Conservation (phyloP, 257 asterid species). For the Solanum pimpinellifolium region DNA sequence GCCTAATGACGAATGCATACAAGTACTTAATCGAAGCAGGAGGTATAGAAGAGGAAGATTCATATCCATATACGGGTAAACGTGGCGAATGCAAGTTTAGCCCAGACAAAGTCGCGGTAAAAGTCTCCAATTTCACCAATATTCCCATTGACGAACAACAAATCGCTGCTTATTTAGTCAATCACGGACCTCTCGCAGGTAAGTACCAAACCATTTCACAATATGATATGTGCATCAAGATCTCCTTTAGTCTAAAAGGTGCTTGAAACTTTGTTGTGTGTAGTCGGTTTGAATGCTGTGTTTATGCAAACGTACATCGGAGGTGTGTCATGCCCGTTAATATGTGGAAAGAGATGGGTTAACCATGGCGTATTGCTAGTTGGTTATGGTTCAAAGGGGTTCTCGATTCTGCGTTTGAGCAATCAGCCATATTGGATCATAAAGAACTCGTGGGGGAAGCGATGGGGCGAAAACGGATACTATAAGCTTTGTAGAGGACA, state of each 20-base stretch:
- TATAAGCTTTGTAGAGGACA: slow-evolving; percentile 56
- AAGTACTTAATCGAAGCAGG: slow-evolving; percentile 61
- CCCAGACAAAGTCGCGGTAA: slow-evolving; percentile 38
- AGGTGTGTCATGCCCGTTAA: slow-evolving; percentile 78
- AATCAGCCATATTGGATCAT: slow-evolving; percentile 72
- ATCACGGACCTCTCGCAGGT: slow-evolving; percentile 78
- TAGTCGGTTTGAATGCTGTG: slow-evolving; percentile 70
- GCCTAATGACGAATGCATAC: slow-evolving; percentile 86
- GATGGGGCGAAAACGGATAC: slow-evolving; percentile 77
- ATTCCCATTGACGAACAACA: slow-evolving; percentile 48
- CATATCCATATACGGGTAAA: slow-evolving; percentile 67
- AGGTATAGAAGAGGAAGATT: slow-evolving; percentile 54
- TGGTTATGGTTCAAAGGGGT: slow-evolving; percentile 70
- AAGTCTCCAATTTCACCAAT: slow-evolving; percentile 39
- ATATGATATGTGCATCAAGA: background rate
- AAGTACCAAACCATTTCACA: background rate
- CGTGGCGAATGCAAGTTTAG: slow-evolving; percentile 52
- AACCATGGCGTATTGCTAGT: slow-evolving; percentile 76
- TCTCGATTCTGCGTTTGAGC: slow-evolving; percentile 53
- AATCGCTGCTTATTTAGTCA: slow-evolving; percentile 60
- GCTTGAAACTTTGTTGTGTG: background rate
- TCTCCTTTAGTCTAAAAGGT: background rate
- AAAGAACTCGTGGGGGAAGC: slow-evolving; percentile 84
- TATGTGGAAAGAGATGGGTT: slow-evolving; percentile 44
- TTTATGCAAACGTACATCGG: slow-evolving; percentile 88